Percentiles rank a stretch among this genome's conserved stretches.
Conservation (phyloP, 345 rosid genomes). For the Populus nigra region DNA sequence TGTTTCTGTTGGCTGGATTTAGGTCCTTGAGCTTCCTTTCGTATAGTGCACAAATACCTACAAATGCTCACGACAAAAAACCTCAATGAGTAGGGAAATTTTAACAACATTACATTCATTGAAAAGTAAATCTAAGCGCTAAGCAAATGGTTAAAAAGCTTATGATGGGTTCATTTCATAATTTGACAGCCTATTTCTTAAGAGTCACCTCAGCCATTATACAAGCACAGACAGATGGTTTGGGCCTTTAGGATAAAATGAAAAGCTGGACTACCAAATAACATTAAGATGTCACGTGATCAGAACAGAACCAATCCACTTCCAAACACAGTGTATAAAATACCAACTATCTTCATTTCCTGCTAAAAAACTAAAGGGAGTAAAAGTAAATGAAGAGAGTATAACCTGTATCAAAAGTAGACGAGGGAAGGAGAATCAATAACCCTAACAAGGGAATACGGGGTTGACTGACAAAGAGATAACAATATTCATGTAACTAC, state of each 20-base stretch:
- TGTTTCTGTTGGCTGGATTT: slow-evolving; percentile 67
- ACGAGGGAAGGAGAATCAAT: background rate
- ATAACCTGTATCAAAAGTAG: background rate
- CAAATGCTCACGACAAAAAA: slow-evolving; percentile 1
- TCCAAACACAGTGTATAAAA: background rate
- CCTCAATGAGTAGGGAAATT: background rate
- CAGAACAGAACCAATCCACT: background rate
- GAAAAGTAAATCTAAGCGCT: background rate
- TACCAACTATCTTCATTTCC: background rate
- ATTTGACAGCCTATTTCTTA: background rate
- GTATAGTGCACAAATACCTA: slow-evolving; percentile 77
- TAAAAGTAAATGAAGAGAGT: background rate
- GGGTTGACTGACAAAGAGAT: background rate
- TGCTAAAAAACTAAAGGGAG: background rate
- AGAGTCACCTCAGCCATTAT: background rate
- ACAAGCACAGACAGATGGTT: background rate
- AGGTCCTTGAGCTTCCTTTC: slow-evolving; percentile 83
- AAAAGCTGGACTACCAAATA: background rate
- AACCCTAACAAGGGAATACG: background rate
- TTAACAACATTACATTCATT: background rate
- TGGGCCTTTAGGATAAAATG: background rate
- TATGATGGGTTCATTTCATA: background rate
- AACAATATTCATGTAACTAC: background rate
- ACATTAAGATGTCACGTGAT: background rate
- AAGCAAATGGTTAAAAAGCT: background rate